Base-by-base conservation (phyloP, 2,329 filamentous ascomycete species). In the Westerdykella aurantiaca region DNA sequence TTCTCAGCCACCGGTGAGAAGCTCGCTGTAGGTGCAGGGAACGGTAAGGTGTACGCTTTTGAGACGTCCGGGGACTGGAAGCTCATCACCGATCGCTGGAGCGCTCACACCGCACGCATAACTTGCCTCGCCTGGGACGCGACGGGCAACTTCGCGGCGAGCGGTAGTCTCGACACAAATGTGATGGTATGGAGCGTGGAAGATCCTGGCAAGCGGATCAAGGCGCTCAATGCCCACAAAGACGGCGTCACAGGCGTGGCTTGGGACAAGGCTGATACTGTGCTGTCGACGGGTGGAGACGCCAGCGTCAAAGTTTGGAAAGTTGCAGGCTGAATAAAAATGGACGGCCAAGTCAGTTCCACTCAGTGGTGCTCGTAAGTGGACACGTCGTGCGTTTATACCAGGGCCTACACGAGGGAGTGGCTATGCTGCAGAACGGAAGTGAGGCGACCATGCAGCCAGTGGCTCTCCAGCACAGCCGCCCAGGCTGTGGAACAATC, bases 241-340 rank as follows among this genome's bases (percentile, higher is more conserved):
- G 93, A 97, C 61, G 93, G 93, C 9, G 89, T 97, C 14, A 88
- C 85, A 54, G 91, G 87, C 13, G 85, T 97, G 13, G 78, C 78
- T 11, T 98, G 91, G 89, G 76, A 87, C 74, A 54, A 55, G 45
- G 75, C 45, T 68, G 53, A 51, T 6, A 87, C 79, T 69, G 76
- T 97, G 39, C 82, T 86, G 9, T 94, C 85, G 55, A 81, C 81
- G 4, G 93, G 93, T 37, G 86, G 83, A 10, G 93, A 98, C 76
- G 91, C 88, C 29, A 84, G 87, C 1, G 79, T 98, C 38, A 98
- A 97, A 76, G 76, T 91, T 39, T 98, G 93, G 93, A 77, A 55
- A 14, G 46, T 66, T 16, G 50, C 57, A 43, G 51, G 48, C 34
- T 65, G 48, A 56, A 29, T 29, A 29, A 29, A 29, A 12, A 12